Evolutionary conservation across 148 eudicot species (phyloP).

Genomic region (Rhododendron williamsianum): DNA sequence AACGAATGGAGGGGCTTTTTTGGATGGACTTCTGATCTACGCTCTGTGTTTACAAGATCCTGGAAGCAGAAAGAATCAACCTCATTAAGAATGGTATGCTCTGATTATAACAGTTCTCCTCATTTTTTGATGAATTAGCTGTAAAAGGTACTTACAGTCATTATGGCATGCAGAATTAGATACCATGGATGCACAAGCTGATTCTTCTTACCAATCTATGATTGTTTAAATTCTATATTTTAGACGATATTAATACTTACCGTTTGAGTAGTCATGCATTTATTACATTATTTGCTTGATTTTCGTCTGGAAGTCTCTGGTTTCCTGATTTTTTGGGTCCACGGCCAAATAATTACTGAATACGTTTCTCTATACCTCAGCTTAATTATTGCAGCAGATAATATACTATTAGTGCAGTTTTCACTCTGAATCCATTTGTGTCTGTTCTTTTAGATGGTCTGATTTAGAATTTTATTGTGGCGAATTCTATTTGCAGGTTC

Average conservation of each 20-base stretch:
- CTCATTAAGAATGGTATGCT: constrained; percentile 60
- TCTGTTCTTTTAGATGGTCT: neutral
- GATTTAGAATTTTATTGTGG: neutral
- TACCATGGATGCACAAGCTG: neutral
- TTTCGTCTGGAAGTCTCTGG: neutral
- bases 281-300: neutral
- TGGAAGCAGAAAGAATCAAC: constrained; percentile 54
- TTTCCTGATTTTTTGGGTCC: neutral
- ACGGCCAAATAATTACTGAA: neutral
- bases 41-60: constrained; percentile 48
- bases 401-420: neutral
- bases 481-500: constrained; percentile 43
- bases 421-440: neutral
- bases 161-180: neutral
- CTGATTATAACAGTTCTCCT: neutral
- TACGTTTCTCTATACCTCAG: neutral
- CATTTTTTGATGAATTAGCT: neutral
- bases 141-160: neutral
- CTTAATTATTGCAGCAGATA: neutral
- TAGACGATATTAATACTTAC: neutral
- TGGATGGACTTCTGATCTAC: constrained; percentile 66
- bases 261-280: neutral
- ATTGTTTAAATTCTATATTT: neutral
- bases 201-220: neutral
- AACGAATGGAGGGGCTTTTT: constrained; percentile 65